These are phyloP conservation scores for Orbilia blumenaviensis DNA, from an alignment of 2,329 filamentous ascomycete species.

Conservation along the genomic window DNA sequence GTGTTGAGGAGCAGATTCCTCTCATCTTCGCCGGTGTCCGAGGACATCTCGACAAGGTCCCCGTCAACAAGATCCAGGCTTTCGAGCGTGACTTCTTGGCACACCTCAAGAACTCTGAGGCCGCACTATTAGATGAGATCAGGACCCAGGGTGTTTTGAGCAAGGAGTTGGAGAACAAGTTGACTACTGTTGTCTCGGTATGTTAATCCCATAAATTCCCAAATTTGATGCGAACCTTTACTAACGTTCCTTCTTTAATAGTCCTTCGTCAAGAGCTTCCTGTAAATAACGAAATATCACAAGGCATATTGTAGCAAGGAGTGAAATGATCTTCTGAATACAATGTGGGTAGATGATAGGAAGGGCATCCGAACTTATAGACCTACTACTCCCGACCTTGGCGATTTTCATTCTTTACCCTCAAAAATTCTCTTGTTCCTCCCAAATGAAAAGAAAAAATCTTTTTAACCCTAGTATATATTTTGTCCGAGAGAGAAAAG, in stretches of 20 bases:
- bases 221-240: background rate
- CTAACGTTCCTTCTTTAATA: slow-evolving; percentile 10
- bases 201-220: background rate
- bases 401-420: slow-evolving; percentile 19
- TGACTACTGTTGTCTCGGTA: slow-evolving; percentile 74
- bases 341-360: slow-evolving; percentile 54
- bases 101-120: slow-evolving; percentile 90
- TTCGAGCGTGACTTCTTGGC: slow-evolving; percentile 94
- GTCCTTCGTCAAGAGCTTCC: slow-evolving; percentile 57
- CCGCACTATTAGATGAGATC: slow-evolving; percentile 82
- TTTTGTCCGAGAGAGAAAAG: slow-evolving; percentile 35
- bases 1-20: slow-evolving; percentile 99
- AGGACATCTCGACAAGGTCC: slow-evolving; percentile 87
- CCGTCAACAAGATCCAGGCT: slow-evolving; percentile 86
- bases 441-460: slow-evolving; percentile 27
- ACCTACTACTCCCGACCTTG: slow-evolving; percentile 36
- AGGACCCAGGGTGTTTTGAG: slow-evolving; percentile 95
- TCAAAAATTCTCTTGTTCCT: slow-evolving; percentile 43
- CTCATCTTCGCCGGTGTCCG: slow-evolving; percentile 99
- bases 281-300: slow-evolving; percentile 32
- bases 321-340: slow-evolving; percentile 52
- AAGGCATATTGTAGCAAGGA: slow-evolving; percentile 41
- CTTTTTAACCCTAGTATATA: slow-evolving; percentile 46
- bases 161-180: slow-evolving; percentile 88
- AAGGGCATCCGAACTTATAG: slow-evolving; percentile 42